Evolutionary conservation across 495 filamentous ascomycete genomes (phyloP), one percentile per base, ranked within the genome.

Genomic region (Neohortaea acidophila): DNA sequence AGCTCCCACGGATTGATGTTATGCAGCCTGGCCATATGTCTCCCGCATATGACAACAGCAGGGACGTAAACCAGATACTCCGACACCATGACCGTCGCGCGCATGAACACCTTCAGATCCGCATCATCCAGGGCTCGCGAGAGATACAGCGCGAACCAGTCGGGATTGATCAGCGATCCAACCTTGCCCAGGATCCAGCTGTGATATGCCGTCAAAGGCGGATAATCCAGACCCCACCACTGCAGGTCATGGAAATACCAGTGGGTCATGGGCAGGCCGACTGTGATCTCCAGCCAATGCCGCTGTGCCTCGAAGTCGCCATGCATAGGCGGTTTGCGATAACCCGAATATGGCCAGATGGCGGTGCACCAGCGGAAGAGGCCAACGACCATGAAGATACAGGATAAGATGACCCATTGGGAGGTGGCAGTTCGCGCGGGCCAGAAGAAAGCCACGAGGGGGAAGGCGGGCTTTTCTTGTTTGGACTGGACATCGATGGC

Each of bases 221-320:
- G 89, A 56, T 97, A 97, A 55, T 97, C 89, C 40, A 97, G 68
- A 0, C 89, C 89, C 89, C 89, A 97, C 75, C 91, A 97, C 48
- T 87, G 66, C 38, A 96, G 61, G 54, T 97, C 84, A 59, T 94
- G 84, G 53, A 86, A 91, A 58, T 97, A 96, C 91, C 89, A 97
- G 52, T 89, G 81, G 3, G 80, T 82, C 27, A 92, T 67, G 7
- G 89, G 91, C 3, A 97, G 66, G 42, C 89, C 73, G 11, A 70
- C 79, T 1, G 91, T 94, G 45, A 94, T 69, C 51, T 96, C 89
- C 87, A 96, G 94, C 89, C 89, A 97, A 52, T 97, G 89, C 48
- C 89, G 60, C 56, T 97, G 89, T 5, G 91, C 89, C 58, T 97
- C 89, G 55, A 94, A 94, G 57, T 97, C 89, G 37, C 89, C 89